Conservation (phyloP, 73 alveolate genomes). For the Paramecium pentaurelia region DNA sequence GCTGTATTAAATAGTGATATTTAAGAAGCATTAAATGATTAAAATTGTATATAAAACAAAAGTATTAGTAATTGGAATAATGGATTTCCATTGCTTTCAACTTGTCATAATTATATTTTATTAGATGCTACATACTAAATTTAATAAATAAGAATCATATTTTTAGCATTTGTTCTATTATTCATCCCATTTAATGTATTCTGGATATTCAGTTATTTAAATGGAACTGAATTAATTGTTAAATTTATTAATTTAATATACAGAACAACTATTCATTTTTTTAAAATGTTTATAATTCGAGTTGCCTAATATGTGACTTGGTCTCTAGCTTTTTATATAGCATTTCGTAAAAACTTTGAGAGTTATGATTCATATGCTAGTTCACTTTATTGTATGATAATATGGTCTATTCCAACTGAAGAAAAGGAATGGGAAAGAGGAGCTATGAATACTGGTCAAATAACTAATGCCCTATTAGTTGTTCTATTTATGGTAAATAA, state of each 20-base stretch:
- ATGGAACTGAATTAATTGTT: neutral
- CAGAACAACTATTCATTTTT: slow-evolving; percentile 14
- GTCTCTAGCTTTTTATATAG: slow-evolving; percentile 16
- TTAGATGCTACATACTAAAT: neutral
- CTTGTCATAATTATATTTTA: neutral
- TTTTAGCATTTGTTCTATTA: neutral
- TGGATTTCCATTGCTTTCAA: neutral
- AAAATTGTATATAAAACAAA: neutral
- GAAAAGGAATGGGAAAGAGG: slow-evolving; percentile 16
- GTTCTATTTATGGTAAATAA: neutral
- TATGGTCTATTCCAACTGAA: neutral
- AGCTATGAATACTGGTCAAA: neutral
- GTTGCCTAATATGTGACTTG: neutral
- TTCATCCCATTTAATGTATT: slow-evolving; percentile 9
- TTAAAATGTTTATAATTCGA: neutral
- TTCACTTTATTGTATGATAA: neutral
- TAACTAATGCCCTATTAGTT: neutral
- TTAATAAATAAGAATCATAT: neutral
- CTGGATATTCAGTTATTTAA: neutral
- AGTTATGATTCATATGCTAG: neutral
- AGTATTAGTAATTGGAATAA: neutral
- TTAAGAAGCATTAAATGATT: neutral
- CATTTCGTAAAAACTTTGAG: neutral
- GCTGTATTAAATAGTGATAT: neutral
- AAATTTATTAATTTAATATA: slow-evolving; percentile 29